Evolutionary conservation across 441 rosid genomes (phyloP).

Genomic region (Aquilaria agallochum): DNA sequence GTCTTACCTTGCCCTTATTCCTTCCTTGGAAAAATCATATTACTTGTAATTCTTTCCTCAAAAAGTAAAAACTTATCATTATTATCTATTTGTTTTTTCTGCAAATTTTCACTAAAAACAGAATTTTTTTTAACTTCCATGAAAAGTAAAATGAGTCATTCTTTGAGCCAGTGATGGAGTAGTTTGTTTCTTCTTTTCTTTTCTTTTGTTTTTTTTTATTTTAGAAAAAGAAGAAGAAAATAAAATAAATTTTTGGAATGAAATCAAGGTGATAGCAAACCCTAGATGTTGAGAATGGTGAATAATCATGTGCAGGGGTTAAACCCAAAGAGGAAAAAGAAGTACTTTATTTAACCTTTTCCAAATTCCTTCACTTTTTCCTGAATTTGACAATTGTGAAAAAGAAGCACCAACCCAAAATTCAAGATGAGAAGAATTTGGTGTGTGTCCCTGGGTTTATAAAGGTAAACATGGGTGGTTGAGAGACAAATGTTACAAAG

Average conservation of each 20-base stretch:
- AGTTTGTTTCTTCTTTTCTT: no score
- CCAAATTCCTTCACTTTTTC: constrained; percentile 13
- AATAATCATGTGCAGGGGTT: constrained; percentile 11
- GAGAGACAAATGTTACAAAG: constrained; percentile 22
- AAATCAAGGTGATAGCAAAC: constrained; percentile 17
- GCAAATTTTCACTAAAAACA: no score
- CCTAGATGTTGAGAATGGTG: constrained; percentile 17
- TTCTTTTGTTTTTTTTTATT: no score
- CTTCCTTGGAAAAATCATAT: no score
- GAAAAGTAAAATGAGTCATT: no score
- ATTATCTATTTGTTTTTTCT: background rate
- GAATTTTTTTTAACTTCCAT: no score
- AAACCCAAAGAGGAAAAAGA: no score
- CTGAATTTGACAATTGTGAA: constrained; percentile 26
- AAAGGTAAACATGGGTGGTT: constrained; percentile 29
- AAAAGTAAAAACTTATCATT: background rate
- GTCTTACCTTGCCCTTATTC: no score
- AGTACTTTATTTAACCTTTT: background rate
- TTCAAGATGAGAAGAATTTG: constrained; percentile 18
- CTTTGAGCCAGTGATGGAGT: no score
- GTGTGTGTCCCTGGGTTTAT: constrained; percentile 7
- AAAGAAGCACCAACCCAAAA: constrained; percentile 6
- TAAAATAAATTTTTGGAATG: background rate
- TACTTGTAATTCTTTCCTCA: background rate
- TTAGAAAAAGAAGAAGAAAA: no score